A percentile compares a stretch with the other conserved stretches of the same genome.
Evolutionary conservation across 1,139 yeast species (phyloP).

Genomic region (Debaryomyces coudertii): DNA sequence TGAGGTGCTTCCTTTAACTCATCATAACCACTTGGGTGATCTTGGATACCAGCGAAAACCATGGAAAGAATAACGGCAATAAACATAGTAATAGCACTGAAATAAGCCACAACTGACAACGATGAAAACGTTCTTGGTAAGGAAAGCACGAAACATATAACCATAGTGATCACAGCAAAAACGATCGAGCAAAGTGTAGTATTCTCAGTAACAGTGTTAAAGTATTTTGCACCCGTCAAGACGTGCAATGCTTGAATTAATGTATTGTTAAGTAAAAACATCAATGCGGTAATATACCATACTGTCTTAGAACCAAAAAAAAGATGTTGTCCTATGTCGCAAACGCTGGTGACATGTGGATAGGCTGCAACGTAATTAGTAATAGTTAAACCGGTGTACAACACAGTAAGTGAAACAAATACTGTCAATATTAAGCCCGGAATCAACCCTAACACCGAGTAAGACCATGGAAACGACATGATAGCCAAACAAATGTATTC

Average conservation of each 20-base stretch:
- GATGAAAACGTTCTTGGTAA: constrained; percentile 60
- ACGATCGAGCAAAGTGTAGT: constrained; percentile 56
- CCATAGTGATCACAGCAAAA: constrained; percentile 49
- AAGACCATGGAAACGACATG: constrained; percentile 68
- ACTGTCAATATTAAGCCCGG: constrained; percentile 61
- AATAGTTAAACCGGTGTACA: constrained; percentile 58
- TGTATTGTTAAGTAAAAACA: constrained; percentile 57
- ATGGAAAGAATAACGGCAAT: constrained; percentile 56
- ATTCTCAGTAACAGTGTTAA: constrained; percentile 55
- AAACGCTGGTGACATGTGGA: constrained; percentile 54
- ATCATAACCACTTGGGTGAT: constrained; percentile 47
- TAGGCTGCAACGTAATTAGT: constrained; percentile 58
- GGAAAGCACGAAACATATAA: constrained; percentile 52
- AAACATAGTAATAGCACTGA: constrained; percentile 60
- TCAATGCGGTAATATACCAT: constrained; percentile 60
- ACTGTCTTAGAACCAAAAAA: constrained; percentile 55
- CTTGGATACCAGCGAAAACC: constrained; percentile 56
- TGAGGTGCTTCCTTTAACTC: constrained; percentile 38
- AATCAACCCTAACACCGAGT: constrained; percentile 58
- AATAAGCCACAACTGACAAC: constrained; percentile 52
- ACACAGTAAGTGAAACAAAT: constrained; percentile 51
- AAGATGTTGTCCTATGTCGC: constrained; percentile 62
- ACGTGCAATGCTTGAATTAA: constrained; percentile 63
- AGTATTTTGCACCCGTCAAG: constrained; percentile 60
- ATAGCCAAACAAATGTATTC: constrained; percentile 66